A percentile compares a stretch with the other conserved stretches of the same genome.
phyloP scores from a whole-genome alignment of 78 protist species.

The Polysphondylium violaceum region DNA sequence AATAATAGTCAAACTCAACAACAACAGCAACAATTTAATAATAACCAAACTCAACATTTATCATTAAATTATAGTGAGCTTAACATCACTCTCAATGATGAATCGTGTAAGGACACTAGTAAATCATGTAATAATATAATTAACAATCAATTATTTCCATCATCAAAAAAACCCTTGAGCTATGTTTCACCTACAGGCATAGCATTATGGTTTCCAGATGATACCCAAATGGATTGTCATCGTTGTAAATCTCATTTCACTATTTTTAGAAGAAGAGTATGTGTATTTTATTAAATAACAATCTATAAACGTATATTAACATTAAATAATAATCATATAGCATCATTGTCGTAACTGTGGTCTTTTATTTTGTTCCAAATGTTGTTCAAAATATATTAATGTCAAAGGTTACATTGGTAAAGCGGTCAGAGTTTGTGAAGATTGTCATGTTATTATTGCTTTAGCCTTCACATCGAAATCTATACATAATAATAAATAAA shows the following conservation, averaged over 20 bases:
- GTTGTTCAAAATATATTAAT: neutral
- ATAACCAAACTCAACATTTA: neutral
- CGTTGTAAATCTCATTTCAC: slow-evolving; percentile 20
- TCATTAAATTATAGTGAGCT: no score
- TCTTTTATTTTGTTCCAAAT: slow-evolving; percentile 32
- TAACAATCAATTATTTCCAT: slow-evolving; percentile 1
- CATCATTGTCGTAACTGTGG: slow-evolving; percentile 76
- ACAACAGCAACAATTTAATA: neutral
- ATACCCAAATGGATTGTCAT: slow-evolving; percentile 3
- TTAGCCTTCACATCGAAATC: neutral
- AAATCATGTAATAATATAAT: neutral
- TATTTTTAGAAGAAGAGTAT: slow-evolving; percentile 59
- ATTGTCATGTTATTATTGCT: slow-evolving; percentile 8
- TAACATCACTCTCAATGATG: neutral
- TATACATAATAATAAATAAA: no score
- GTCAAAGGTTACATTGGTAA: slow-evolving; percentile 31
- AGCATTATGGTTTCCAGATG: slow-evolving; percentile 69
- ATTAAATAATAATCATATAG: neutral
- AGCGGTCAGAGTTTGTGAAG: slow-evolving; percentile 55
- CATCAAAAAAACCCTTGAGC: neutral
- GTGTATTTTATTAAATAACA: neutral
- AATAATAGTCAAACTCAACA: neutral
- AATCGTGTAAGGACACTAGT: no score
- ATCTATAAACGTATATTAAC: neutral
- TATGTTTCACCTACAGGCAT: slow-evolving; percentile 22